Percentiles rank a stretch among this genome's conserved stretches.
Evolutionary conservation across 2,329 filamentous ascomycete species (phyloP).

Genomic region (Mollisiaceae sp.): DNA sequence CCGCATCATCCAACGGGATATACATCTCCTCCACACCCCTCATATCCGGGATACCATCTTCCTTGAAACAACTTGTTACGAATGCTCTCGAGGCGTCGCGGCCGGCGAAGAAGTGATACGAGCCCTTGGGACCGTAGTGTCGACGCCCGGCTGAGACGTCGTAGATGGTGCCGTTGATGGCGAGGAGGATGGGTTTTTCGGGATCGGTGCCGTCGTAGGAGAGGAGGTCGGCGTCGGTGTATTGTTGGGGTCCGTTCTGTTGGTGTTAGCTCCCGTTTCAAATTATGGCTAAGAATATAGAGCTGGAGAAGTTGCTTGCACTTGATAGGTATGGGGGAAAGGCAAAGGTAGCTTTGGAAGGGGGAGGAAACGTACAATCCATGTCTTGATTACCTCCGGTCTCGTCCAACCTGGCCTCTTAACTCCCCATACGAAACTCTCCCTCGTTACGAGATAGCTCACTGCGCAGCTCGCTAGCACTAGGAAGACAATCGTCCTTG

Average conservation of each 20-base stretch:
- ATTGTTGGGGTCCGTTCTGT: conserved; percentile 63
- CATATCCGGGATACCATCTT: conserved; percentile 81
- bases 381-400: conserved; percentile 31
- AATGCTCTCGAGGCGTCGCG: conserved; percentile 86
- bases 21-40: conserved; percentile 89
- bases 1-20: conserved; percentile 65
- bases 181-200: conserved; percentile 82
- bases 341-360: neutral
- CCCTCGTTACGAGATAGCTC: conserved; percentile 41
- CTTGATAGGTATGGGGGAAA: neutral
- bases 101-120: conserved; percentile 87
- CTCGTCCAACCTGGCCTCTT: conserved; percentile 37
- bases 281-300: neutral
- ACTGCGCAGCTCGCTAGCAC: conserved; percentile 34
- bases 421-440: conserved; percentile 39
- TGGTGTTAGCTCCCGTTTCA: neutral
- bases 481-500: conserved; percentile 38
- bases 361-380: conserved; percentile 33
- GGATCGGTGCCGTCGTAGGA: conserved; percentile 79
- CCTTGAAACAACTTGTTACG: conserved; percentile 87
- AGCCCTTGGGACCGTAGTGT: conserved; percentile 83
- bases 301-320: neutral
- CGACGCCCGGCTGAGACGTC: conserved; percentile 74
- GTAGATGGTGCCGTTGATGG: conserved; percentile 86
- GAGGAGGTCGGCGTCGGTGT: conserved; percentile 77